These are phyloP conservation scores for Rhodotorula graminis DNA, from an alignment of 768 basidiomycete genomes.

Conservation along the genomic window DNA sequence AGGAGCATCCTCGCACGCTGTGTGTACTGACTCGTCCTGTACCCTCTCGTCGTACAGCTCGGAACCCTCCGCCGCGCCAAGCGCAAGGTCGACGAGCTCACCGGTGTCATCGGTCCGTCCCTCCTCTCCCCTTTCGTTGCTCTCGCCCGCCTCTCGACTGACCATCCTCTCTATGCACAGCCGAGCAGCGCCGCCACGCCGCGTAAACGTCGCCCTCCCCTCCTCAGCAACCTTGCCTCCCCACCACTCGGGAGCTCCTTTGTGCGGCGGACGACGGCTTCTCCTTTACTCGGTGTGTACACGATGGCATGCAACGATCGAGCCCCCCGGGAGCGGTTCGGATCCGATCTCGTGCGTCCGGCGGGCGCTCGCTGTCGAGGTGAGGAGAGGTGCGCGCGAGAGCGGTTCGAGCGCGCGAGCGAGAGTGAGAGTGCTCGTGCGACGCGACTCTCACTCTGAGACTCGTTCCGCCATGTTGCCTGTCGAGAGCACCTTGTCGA, in stretches of 20 bases:
- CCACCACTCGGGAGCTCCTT: too few relatives aligned
- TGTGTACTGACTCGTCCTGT: background rate
- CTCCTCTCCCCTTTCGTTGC: background rate
- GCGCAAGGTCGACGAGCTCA: conserved; percentile 96
- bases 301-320: background rate
- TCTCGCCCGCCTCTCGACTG: background rate
- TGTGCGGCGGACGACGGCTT: too few relatives aligned
- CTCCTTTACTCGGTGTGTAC: background rate
- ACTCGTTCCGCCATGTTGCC: too few relatives aligned
- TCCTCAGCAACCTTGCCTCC: background rate
- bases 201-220: conserved; percentile 18
- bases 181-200: conserved; percentile 36
- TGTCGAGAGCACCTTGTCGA: too few relatives aligned
- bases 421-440: too few relatives aligned
- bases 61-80: conserved; percentile 98
- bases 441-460: too few relatives aligned
- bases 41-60: conserved; percentile 55
- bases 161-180: background rate
- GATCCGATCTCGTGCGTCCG: background rate
- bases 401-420: too few relatives aligned
- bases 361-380: background rate
- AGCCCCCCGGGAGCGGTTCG: background rate
- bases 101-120: conserved; percentile 61
- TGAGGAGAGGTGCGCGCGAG: background rate
- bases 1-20: background rate